Conservation (phyloP, 2,329 filamentous ascomycete species). For the Sclerotiophoma versabilis region DNA sequence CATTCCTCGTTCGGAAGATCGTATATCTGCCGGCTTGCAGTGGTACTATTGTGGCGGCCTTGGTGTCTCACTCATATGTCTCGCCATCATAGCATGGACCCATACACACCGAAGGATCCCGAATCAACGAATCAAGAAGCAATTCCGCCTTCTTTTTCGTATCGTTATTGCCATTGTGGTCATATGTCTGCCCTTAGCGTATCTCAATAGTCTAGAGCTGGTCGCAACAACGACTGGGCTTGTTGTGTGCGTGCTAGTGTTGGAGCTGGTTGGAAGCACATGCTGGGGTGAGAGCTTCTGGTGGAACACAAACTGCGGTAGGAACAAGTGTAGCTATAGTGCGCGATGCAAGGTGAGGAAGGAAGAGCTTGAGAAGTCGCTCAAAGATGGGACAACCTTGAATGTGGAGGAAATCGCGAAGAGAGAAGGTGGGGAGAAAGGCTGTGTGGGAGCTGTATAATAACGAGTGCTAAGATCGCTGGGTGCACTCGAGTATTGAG, state of each 20-base stretch:
- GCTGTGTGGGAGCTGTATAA: conserved; percentile 23
- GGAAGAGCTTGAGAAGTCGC: conserved; percentile 40
- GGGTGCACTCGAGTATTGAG: too few relatives aligned
- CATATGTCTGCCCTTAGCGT: conserved; percentile 62
- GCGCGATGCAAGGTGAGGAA: conserved; percentile 41
- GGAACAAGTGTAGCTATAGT: conserved; percentile 38
- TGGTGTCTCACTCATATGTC: conserved; percentile 62
- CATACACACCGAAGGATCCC: conserved; percentile 64
- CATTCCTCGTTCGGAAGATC: conserved; percentile 55
- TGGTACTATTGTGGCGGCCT: conserved; percentile 72
- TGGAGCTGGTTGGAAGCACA: conserved; percentile 46
- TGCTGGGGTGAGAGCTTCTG: conserved; percentile 40
- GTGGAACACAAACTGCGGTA: conserved; percentile 32
- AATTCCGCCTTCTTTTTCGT: conserved; percentile 60
- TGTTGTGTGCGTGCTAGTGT: conserved; percentile 41
- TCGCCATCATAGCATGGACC: conserved; percentile 61
- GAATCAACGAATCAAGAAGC: conserved; percentile 59
- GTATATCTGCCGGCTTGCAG: conserved; percentile 62
- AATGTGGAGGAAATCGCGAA: conserved; percentile 46
- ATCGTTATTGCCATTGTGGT: conserved; percentile 59
- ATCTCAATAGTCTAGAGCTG: conserved; percentile 48
- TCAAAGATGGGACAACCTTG: conserved; percentile 38
- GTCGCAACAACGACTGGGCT: conserved; percentile 51
- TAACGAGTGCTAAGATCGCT: too few relatives aligned
- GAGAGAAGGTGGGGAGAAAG: conserved; percentile 37